Evolutionary conservation across 306 rosid genomes (phyloP), one percentile per base, ranked within the genome.

Genomic region (Cucurbita maxima): DNA sequence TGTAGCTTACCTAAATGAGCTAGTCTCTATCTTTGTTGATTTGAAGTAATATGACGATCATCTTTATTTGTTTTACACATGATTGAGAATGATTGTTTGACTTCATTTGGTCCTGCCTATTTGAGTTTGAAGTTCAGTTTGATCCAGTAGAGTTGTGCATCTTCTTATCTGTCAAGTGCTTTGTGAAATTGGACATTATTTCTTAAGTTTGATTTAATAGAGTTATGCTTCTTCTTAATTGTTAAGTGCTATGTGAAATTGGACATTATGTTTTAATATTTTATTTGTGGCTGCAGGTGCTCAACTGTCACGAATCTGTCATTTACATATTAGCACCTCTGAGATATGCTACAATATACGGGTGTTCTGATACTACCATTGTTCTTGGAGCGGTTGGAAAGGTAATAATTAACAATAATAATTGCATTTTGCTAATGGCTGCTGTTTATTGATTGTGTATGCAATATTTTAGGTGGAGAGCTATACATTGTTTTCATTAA

Each of bases 371-470:
- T 88, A 83, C 96, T 71, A 95, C 99, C 44, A 84, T 95, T 67
- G 90, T 95, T 78, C 74, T 95, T 73, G 99, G 99, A 80, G 97
- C 99, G 62, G 97, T 95, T 80, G 99, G 99, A 78, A 95, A 91
- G 97, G 99, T 95, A 87, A 87, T 60, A 20, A n/a, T 34, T 9
- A 52, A 57, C 61, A 66, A 43, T 36, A 16, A 43, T 36, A 16
- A 19, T 53, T 82, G 61, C 41, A 58, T 75, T 64, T 76, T 53
- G 69, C 67, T 8, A 55, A 11, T 15, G 4, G 25, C 43, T 10
- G 25, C 20, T 70, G 59, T 30, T 34, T 70, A 45, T 70, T 70
- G 25, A 25, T 22, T 51, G 59, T 50, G 20, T 30, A 30, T 22
- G 40, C 36, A 5, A 36, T 50, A 50, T 51, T 50, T 70, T 51